Conservation (phyloP, 495 filamentous ascomycete genomes). For the Pyrenopolyporus hunteri region DNA sequence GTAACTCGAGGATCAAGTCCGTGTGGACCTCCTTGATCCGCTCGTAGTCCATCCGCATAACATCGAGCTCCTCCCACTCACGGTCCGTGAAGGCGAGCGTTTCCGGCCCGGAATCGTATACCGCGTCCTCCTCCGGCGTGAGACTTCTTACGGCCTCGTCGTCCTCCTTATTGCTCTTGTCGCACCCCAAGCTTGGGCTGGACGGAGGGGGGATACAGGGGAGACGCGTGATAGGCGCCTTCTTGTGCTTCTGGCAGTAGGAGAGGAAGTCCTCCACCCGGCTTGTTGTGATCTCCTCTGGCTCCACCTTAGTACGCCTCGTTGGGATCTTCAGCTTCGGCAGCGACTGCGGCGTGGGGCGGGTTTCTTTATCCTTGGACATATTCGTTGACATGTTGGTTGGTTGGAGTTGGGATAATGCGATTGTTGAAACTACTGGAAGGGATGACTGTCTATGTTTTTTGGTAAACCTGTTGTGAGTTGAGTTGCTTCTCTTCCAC, state of each 20-base stretch:
- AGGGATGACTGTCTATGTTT: too few relatives aligned
- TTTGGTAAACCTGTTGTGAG: too few relatives aligned
- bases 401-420: too few relatives aligned
- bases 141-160: background rate
- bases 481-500: too few relatives aligned
- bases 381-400: slow-evolving; percentile 3
- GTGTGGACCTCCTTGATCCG: slow-evolving; percentile 4
- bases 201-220: background rate
- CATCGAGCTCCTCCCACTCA: slow-evolving; percentile 9
- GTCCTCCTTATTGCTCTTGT: background rate
- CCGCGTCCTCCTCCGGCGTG: background rate
- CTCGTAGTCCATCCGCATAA: background rate
- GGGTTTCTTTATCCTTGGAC: background rate
- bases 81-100: slow-evolving; percentile 24
- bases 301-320: background rate
- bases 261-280: slow-evolving; percentile 8
- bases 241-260: slow-evolving; percentile 13
- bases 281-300: slow-evolving; percentile 22
- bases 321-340: slow-evolving; percentile 14
- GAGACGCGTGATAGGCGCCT: slow-evolving; percentile 16
- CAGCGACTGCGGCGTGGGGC: slow-evolving; percentile 23
- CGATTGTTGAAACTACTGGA: too few relatives aligned
- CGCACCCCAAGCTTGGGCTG: background rate
- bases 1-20: background rate
- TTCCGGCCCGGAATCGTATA: background rate